These are phyloP conservation scores for Chrysoporthe puriensis DNA, from an alignment of 2,329 filamentous ascomycete species.

Conservation along the genomic window DNA sequence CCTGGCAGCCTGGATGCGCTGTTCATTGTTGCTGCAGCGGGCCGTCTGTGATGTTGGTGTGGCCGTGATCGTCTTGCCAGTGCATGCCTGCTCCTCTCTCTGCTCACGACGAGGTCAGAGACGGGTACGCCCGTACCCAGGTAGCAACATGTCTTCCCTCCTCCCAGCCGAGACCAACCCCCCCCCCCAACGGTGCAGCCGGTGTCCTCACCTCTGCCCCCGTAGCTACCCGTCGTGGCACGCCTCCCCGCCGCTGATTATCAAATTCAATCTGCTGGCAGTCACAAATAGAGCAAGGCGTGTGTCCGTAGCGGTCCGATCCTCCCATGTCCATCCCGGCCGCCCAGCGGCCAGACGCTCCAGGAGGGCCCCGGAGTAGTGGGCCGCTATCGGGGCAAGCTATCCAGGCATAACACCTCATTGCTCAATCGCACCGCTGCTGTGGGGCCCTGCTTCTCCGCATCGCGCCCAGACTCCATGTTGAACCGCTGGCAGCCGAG, in stretches of 20 bases:
- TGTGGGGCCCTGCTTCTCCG: conserved; percentile 7
- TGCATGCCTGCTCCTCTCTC: too few relatives aligned
- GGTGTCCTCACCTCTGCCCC: too few relatives aligned
- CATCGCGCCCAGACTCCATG: background rate
- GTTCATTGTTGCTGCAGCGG: too few relatives aligned
- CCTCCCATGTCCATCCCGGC: background rate
- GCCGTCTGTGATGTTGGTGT: too few relatives aligned
- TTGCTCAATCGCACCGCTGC: background rate
- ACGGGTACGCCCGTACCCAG: too few relatives aligned
- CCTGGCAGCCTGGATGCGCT: too few relatives aligned
- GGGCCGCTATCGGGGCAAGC: conserved; percentile 6
- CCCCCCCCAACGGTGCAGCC: too few relatives aligned
- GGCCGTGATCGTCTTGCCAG: too few relatives aligned
- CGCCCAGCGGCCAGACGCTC: background rate
- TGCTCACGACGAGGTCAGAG: too few relatives aligned
- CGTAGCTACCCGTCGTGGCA: background rate
- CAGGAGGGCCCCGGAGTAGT: background rate
- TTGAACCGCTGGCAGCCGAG: conserved; percentile 14
- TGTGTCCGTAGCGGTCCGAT: background rate
- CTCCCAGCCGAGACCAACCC: too few relatives aligned
- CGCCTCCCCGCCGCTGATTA: background rate
- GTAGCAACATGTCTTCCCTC: too few relatives aligned
- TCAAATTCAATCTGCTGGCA: background rate
- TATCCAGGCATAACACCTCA: background rate
- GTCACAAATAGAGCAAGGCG: background rate